Percentiles rank a stretch among this genome's conserved stretches.
Conservation (phyloP, 179 eudicot genomes). For the Nepenthes alata region DNA sequence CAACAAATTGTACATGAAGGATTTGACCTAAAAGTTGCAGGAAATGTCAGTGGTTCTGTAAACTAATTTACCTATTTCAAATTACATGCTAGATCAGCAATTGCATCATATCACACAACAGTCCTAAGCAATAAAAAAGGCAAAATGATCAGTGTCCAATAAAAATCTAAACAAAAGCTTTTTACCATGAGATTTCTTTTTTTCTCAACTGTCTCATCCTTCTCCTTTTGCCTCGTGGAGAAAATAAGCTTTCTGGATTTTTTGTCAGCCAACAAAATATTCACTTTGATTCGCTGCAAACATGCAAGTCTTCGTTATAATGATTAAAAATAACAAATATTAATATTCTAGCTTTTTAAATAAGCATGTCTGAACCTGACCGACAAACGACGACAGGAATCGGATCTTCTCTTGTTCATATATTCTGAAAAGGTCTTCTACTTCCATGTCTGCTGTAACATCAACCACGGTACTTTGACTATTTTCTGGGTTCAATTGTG, state of each 20-base stretch:
- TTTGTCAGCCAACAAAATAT: conserved; percentile 59
- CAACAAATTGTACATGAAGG: no score
- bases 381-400: conserved; percentile 77
- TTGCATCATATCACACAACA: not conserved
- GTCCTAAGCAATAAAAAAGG: not conserved
- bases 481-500: conserved; percentile 15
- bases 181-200: conserved; percentile 82
- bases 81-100: not conserved
- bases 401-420: conserved; percentile 76
- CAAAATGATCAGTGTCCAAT: not conserved
- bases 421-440: conserved; percentile 66
- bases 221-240: conserved; percentile 66
- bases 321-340: not conserved
- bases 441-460: conserved; percentile 50
- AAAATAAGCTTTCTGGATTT: conserved; percentile 66
- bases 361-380: conserved; percentile 51
- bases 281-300: conserved; percentile 62
- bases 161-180: conserved; percentile 6
- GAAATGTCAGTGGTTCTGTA: no score
- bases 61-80: no score
- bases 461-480: conserved; percentile 24
- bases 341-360: not conserved
- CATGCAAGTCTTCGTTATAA: conserved; percentile 3
- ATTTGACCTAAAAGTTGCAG: no score
- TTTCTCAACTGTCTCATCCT: conserved; percentile 53